Evolutionary conservation across 805 yeast species (phyloP).

Genomic region (Nakazawaea sp.): DNA sequence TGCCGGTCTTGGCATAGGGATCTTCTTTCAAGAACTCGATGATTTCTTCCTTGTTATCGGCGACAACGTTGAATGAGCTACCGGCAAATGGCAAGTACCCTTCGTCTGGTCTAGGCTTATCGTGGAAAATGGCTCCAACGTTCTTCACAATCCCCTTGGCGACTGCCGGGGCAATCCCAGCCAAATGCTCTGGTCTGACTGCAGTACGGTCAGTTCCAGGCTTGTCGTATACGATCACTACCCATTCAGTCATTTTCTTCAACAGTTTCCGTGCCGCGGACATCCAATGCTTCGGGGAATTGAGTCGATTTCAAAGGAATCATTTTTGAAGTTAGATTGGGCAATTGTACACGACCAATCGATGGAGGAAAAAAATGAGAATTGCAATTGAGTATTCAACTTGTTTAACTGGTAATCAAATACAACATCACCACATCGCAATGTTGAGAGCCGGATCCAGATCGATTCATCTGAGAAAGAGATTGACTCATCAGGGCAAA

Average conservation of each 20-base stretch:
- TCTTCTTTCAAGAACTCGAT: slow-evolving; percentile 58
- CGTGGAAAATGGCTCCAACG: slow-evolving; percentile 47
- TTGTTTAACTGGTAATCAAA: neutral
- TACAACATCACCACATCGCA: neutral
- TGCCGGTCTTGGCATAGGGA: slow-evolving; percentile 53
- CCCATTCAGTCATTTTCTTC: slow-evolving; percentile 50
- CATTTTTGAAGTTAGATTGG: no score
- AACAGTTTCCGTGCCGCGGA: slow-evolving; percentile 12
- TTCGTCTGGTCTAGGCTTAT: slow-evolving; percentile 27
- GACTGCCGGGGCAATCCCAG: slow-evolving; percentile 35
- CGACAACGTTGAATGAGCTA: slow-evolving; percentile 54
- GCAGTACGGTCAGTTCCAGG: slow-evolving; percentile 40
- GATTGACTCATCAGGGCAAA: no score
- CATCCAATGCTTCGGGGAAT: no score
- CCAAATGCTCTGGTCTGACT: slow-evolving; percentile 47
- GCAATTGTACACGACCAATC: no score
- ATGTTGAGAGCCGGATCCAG: neutral
- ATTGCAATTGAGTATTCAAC: no score
- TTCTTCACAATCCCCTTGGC: slow-evolving; percentile 36
- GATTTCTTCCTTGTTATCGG: slow-evolving; percentile 60
- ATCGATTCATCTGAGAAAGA: no score
- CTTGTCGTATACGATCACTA: slow-evolving; percentile 64
- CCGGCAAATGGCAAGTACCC: slow-evolving; percentile 55
- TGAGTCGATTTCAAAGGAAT: no score
- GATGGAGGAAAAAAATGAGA: no score